These are phyloP conservation scores for Cladophialophora carrionii DNA, from an alignment of 2,329 filamentous ascomycete genomes.

Conservation along the genomic window DNA sequence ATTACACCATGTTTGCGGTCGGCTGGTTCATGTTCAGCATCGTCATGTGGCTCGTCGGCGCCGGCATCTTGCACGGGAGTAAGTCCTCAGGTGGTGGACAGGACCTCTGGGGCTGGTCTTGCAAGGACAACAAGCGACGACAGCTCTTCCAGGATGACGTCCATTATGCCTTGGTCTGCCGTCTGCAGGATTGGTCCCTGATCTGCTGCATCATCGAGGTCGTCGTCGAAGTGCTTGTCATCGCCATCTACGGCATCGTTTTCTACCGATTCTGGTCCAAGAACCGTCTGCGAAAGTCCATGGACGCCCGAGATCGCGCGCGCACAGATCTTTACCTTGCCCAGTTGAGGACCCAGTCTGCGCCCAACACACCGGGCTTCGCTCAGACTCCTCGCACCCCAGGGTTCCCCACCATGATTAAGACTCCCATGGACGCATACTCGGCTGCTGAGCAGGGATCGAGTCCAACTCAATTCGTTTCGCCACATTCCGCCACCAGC, in stretches of 20 bases:
- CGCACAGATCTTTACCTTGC: constrained; percentile 93
- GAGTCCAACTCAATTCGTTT: constrained; percentile 56
- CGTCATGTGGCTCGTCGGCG: constrained; percentile 87
- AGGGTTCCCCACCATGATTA: constrained; percentile 41
- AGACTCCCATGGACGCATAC: constrained; percentile 21
- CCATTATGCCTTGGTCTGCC: constrained; percentile 87
- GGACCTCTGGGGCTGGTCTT: constrained; percentile 99
- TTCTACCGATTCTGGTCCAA: constrained; percentile 99
- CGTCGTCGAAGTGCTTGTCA: constrained; percentile 87
- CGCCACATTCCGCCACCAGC: constrained; percentile 59
- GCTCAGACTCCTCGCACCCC: constrained; percentile 66
- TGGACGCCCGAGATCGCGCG: constrained; percentile 92
- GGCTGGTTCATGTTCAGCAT: constrained; percentile 93
- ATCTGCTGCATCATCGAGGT: constrained; percentile 98
- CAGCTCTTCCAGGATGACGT: constrained; percentile 78
- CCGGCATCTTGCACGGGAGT: constrained; percentile 78
- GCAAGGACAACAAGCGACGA: constrained; percentile 80
- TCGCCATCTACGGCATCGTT: constrained; percentile 88
- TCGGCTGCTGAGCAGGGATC: constrained; percentile 56
- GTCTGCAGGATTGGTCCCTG: constrained; percentile 91
- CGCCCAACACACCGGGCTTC: constrained; percentile 91
- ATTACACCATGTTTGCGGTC: constrained; percentile 93
- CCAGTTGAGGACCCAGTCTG: constrained; percentile 78
- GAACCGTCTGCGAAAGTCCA: constrained; percentile 91
- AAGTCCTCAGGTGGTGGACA: constrained; percentile 73